Base-by-base conservation (phyloP, 106 monocot species). In the Dendrobium nobile region DNA sequence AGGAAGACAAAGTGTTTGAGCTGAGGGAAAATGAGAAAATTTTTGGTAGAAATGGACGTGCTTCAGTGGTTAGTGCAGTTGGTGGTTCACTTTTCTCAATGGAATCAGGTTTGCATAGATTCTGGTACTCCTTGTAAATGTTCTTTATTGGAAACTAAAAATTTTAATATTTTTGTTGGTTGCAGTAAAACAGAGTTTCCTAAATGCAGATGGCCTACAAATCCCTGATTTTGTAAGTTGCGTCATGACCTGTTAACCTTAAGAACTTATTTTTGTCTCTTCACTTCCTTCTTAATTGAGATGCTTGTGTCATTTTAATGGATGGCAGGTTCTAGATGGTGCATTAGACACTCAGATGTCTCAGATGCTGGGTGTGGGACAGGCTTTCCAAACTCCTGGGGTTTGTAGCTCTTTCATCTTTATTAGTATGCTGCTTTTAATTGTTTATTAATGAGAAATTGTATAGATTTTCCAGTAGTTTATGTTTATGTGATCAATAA, bases 141-240 rank as follows among this genome's bases (percentile, higher is more conserved):
- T 56, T 9, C 45, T 47, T 6, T 42, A 78, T 1, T 47, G 31
- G n/a, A n/a, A 43, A 19, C 54, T 47, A 24, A 33, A 54, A 72
- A 4, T 75, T 18, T 79, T 83, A 18, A 51, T 33, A n/a, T 85
- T 61, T 16, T 77, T 31, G 76, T 77, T 83, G 61, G 75, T 81
- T 85, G 65, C 92, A 95, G 95, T 88, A 80, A 88, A 75, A 54
- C 84, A 78, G 61, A 85, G 54, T 80, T 81, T 92, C 10, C 43
- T 87, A 54, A 77, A 86, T 26, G 81, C 84, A 75, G 80, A 83
- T 51, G 78, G 75, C 56, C 58, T 88, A 16, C 80, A 84, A 9
- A 61, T 84, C 48, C 81, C 80, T 79, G 80, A 86, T 83, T 88
- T 85, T 83, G 92, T 92, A 88, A 42, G 90, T 79, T 74, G n/a